Base-by-base conservation (phyloP, 176 grass and related monocot species). In the Eragrostis curvula region DNA sequence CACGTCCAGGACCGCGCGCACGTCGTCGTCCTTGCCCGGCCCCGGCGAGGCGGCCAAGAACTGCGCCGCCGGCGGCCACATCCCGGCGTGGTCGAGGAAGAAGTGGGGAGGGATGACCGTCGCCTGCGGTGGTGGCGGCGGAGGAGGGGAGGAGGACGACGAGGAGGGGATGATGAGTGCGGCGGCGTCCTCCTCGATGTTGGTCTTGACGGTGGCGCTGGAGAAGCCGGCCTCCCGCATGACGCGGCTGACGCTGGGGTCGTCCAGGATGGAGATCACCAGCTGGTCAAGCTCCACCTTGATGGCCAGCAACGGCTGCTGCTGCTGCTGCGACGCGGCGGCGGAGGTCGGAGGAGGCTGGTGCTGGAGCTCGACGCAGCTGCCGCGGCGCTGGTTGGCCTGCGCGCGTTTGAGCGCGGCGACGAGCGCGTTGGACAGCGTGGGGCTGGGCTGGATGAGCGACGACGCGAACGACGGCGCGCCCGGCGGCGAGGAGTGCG, bases 221-320 rank as follows among this genome's bases (percentile, higher is more conserved):
- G 92, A 98, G 87, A 98, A 98, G 16, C 92, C 92, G 9, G 96
- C 96, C 56, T 98, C 96, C 6, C 92, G 76, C 92, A 98, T 98
- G 17, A 98, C 96, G n/a, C 96, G 88, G 60, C 90, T 95, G 3
- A 98, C 96, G 81, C 88, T 95, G 1, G 96, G 96, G 57, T 98
- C 96, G 39, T 98, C 96, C 44, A 93, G 88, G 70, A 98, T 98
- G 79, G 96, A 95, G 83, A 95, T 89, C 29, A 98, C 79, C 29
- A 98, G 88, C 73, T 98, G 92, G 53, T 95, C 90, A 0, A 98
- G 75, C 75, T 98, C 92, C 20, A 98, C 86, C 55, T 95, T 98
- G 85, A 95, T 85, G 16, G 95, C 79, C 20, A 95, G 84, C 20
- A 95, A 71, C 14, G 88, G 88, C 84, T 87, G 91, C 74, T 70